Base-by-base conservation (phyloP, 352 stramenopile genomes). In the Aphanomyces euteiches region DNA sequence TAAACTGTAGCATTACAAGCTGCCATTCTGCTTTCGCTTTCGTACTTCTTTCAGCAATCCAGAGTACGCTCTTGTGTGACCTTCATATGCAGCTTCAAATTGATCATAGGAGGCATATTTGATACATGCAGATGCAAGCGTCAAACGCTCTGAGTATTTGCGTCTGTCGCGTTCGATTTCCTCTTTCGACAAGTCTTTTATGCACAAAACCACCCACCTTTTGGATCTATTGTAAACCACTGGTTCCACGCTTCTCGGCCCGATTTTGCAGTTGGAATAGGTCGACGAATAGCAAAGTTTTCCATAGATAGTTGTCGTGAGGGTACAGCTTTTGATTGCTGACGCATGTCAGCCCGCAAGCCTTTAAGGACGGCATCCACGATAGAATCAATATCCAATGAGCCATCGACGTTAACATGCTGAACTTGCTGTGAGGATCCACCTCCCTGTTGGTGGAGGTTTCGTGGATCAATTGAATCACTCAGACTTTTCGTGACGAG, bases 111-210 rank as follows among this genome's bases (percentile, higher is more conserved):
- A n/a, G 10, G 10, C 10, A 37, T 34, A 60, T 60, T 41, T 37
- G 28, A 12, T 60, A 19, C 1, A 60, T 34, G 54, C 54, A 37
- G 19, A 10, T 19, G 54, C 54, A 12, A 41, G 37, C 37, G 54
- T 60, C 17, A n/a, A n/a, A n/a, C 54, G 10, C 17, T 60, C 37
- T n/a, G 54, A 60, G 54, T 60, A 60, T n/a, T 60, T 60, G 10
- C 37, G 10, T 60, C 54, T 60, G 54, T 60, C 54, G 54, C 54
- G 19, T n/a, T 41, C 2, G 37, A 60, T 60, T 19, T 34, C 19
- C 17, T 60, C 54, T 37, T 41, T 41, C 28, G 54, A 34, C 12
- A 34, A 60, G 54, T 60, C 54, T 60, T 60, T 60, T n/a, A 60
- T 34, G 54, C 54, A 43, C 37, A 41, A 1, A 41, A 41, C 37